These are phyloP conservation scores for Porogramme epimiltina DNA, from an alignment of 1,284 basidiomycete species.

Conservation along the genomic window DNA sequence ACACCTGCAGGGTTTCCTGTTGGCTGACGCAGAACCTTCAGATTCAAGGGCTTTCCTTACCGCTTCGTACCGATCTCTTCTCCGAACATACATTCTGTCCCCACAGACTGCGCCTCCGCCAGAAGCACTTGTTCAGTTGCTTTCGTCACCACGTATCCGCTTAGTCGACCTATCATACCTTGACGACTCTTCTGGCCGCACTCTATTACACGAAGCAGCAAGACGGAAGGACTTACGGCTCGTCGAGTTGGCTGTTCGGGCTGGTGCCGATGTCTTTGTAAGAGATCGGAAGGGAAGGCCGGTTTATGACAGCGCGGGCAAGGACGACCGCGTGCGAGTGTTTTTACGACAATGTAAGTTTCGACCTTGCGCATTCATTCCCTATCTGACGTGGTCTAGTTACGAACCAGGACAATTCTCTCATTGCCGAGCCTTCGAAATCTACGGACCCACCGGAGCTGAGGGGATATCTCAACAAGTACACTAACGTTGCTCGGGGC, in stretches of 20 bases:
- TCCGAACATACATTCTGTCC: conserved; percentile 77
- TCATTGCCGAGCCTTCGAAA: conserved; percentile 46
- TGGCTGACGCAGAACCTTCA: conserved; percentile 34
- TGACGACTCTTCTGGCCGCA: conserved; percentile 77
- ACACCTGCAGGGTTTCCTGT: neutral
- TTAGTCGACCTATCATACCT: conserved; percentile 71
- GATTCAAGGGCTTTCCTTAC: conserved; percentile 84
- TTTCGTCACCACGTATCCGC: conserved; percentile 63
- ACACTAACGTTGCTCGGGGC: conserved; percentile 88
- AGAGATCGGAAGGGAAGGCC: conserved; percentile 80
- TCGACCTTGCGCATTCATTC: neutral
- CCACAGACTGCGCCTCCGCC: conserved; percentile 48
- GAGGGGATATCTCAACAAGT: conserved; percentile 87
- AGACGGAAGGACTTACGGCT: conserved; percentile 79
- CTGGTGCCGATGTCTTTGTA: conserved; percentile 90
- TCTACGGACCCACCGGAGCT: conserved; percentile 62
- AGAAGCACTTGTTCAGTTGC: conserved; percentile 51
- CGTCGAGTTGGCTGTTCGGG: conserved; percentile 82
- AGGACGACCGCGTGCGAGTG: conserved; percentile 82
- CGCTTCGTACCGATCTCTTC: conserved; percentile 72
- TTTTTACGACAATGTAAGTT: conserved; percentile 83
- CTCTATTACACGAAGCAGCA: conserved; percentile 89
- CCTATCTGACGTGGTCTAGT: conserved; percentile 43
- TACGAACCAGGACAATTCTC: conserved; percentile 75
- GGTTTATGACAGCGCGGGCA: conserved; percentile 70